Evolutionary conservation across 106 monocot genomes (phyloP).

Genomic region (Gastrodia elata): DNA sequence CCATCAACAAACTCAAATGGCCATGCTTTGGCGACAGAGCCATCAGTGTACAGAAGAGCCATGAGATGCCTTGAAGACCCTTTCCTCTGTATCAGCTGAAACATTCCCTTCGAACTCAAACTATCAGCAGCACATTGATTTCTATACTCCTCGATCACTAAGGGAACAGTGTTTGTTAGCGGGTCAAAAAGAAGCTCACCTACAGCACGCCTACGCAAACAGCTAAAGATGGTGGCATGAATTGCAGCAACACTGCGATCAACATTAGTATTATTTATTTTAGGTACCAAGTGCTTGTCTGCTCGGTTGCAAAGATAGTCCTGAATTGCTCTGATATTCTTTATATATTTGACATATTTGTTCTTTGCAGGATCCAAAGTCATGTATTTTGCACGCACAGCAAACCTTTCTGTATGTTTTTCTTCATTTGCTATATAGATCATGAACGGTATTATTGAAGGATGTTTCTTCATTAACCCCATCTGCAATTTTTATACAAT

Average conservation of each 20-base stretch:
- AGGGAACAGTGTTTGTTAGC: constrained; percentile 56
- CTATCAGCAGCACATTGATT: constrained; percentile 69
- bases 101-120: constrained; percentile 85
- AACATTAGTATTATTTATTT: constrained; percentile 94
- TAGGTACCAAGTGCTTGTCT: constrained; percentile 89
- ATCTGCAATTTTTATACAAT: constrained; percentile 31
- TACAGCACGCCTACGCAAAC: constrained; percentile 53
- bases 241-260: constrained; percentile 85
- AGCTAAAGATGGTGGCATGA: constrained; percentile 85
- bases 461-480: constrained; percentile 96
- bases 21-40: constrained; percentile 78
- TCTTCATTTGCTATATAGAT: constrained; percentile 79
- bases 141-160: constrained; percentile 71
- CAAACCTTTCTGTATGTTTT: constrained; percentile 90
- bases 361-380: constrained; percentile 86
- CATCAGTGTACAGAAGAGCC: constrained; percentile 84
- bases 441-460: constrained; percentile 90
- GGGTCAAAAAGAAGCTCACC: constrained; percentile 63
- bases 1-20: constrained; percentile 33
- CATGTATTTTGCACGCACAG: constrained; percentile 98
- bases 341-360: constrained; percentile 86
- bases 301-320: constrained; percentile 83
- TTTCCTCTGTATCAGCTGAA: constrained; percentile 70
- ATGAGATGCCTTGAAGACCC: constrained; percentile 76
- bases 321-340: constrained; percentile 85